phyloP scores from a whole-genome alignment of 495 filamentous ascomycete species.

The Annulohypoxylon nitens region DNA sequence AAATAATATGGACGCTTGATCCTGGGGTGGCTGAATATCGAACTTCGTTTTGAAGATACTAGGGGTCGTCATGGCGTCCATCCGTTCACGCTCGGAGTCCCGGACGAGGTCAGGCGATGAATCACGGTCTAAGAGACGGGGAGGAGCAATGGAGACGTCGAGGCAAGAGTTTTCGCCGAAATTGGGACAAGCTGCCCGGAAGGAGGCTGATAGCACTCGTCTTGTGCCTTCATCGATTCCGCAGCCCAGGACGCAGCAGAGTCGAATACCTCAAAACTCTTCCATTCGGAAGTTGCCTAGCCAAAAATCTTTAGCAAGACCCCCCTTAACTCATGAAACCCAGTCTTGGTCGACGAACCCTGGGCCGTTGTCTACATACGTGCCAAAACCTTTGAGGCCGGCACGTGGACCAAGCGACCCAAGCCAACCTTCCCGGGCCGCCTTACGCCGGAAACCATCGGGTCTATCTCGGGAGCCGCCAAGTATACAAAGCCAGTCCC shows the following conservation, averaged over 20 bases:
- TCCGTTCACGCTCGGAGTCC: conserved; percentile 34
- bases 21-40: conserved; percentile 24
- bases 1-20: conserved; percentile 39
- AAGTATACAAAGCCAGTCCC: conserved; percentile 49
- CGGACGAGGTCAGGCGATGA: conserved; percentile 36
- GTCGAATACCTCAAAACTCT: conserved; percentile 54
- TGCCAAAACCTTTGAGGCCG: conserved; percentile 37
- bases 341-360: conserved; percentile 49
- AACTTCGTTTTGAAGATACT: conserved; percentile 23
- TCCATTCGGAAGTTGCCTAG: conserved; percentile 44
- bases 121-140: conserved; percentile 35
- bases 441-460: conserved; percentile 63
- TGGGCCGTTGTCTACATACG: conserved; percentile 26
- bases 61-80: conserved; percentile 43
- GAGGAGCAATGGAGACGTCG: conserved; percentile 36
- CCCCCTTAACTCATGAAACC: conserved; percentile 50
- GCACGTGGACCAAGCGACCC: conserved; percentile 24
- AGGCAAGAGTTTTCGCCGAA: conserved; percentile 33
- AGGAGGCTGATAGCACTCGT: conserved; percentile 39
- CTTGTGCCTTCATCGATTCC: conserved; percentile 48
- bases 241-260: conserved; percentile 50
- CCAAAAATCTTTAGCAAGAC: conserved; percentile 29
- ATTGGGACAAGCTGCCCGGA: conserved; percentile 43
- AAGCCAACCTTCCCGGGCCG: conserved; percentile 54
- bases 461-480: conserved; percentile 56